Evolutionary conservation across 1,284 basidiomycete genomes (phyloP), one percentile per base, ranked within the genome.

Genomic region (Volvariella volvacea): DNA sequence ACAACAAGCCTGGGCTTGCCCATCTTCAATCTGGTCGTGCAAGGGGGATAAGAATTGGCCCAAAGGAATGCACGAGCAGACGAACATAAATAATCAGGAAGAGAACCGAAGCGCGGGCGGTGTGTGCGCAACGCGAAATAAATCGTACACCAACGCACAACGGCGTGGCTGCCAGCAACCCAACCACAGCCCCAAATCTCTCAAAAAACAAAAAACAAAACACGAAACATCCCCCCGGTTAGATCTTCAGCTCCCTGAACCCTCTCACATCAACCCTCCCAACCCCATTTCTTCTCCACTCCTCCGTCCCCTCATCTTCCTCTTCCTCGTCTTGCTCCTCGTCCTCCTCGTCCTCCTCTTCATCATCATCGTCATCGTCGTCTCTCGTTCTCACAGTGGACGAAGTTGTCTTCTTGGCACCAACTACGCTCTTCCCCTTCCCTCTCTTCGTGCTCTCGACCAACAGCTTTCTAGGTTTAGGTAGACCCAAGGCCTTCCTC

Each of bases 181-280:
- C n/a, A n/a, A n/a, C n/a, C n/a, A n/a, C n/a, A n/a, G n/a, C n/a
- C n/a, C n/a, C n/a, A n/a, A n/a, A n/a, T n/a, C n/a, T n/a, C n/a
- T n/a, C n/a, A n/a, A n/a, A n/a, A n/a, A n/a, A n/a, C n/a, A n/a
- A n/a, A n/a, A n/a, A n/a, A n/a, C n/a, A n/a, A n/a, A n/a, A n/a
- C n/a, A n/a, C n/a, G n/a, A n/a, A n/a, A n/a, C n/a, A n/a, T n/a
- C n/a, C n/a, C n/a, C n/a, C 41, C 41, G 19, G 14, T 14, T 37
- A 88, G 53, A 89, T 89, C 74, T 78, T 86, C 59, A 89, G 60
- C 66, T 89, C 87, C 52, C 83, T 70, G 62, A 89, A 89, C 42
- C 86, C 86, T 46, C 86, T 70, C 47, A 88, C 84, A 59, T 89
- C 86, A 48, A 89, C 61, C 53, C 86, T 66, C 44, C 86, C 86